A percentile compares a stretch with the other conserved stretches of the same genome.
Conservation (phyloP, 2,329 filamentous ascomycete genomes). For the Chaetomiaceae sp. region DNA sequence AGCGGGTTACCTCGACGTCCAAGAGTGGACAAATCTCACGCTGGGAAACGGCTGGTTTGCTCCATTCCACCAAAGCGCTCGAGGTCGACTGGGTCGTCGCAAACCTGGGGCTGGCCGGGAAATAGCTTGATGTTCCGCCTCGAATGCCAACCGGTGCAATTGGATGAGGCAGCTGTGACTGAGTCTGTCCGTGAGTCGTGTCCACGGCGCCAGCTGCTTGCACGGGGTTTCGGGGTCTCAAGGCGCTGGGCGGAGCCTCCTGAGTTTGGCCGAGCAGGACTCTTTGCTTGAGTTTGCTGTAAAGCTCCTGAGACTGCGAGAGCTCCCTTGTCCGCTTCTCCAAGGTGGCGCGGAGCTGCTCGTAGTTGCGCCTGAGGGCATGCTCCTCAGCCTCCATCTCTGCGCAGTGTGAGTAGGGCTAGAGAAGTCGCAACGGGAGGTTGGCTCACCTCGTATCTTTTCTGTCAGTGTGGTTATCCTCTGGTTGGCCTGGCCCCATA, state of each 20-base stretch:
- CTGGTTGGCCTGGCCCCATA: slow-evolving; percentile 15
- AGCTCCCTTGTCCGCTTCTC: slow-evolving; percentile 68
- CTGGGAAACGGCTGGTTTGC: slow-evolving; percentile 7
- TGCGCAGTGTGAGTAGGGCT: slow-evolving; percentile 23
- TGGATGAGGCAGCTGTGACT: slow-evolving; percentile 1
- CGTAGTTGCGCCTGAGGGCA: slow-evolving; percentile 62
- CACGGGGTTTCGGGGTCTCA: slow-evolving; percentile 33
- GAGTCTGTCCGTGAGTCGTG: background rate
- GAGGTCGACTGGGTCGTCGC: slow-evolving; percentile 1
- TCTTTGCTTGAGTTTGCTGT: slow-evolving; percentile 56
- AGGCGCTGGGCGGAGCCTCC: slow-evolving; percentile 49
- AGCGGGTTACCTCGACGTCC: background rate
- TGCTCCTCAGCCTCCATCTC: slow-evolving; percentile 59
- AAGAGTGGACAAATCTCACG: background rate
- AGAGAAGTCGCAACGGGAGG: background rate
- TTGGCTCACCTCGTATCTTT: slow-evolving; percentile 20
- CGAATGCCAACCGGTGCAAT: background rate
- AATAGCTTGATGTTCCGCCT: slow-evolving; percentile 10
- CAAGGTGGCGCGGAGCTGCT: slow-evolving; percentile 62
- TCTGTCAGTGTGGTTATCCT: slow-evolving; percentile 17
- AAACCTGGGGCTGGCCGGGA: slow-evolving; percentile 12
- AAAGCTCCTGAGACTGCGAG: slow-evolving; percentile 62
- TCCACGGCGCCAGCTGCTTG: background rate
- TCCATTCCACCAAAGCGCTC: slow-evolving; percentile 6
- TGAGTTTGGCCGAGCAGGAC: slow-evolving; percentile 53